Conservation (phyloP, 2,329 filamentous ascomycete genomes). For the Fusarium piperis region DNA sequence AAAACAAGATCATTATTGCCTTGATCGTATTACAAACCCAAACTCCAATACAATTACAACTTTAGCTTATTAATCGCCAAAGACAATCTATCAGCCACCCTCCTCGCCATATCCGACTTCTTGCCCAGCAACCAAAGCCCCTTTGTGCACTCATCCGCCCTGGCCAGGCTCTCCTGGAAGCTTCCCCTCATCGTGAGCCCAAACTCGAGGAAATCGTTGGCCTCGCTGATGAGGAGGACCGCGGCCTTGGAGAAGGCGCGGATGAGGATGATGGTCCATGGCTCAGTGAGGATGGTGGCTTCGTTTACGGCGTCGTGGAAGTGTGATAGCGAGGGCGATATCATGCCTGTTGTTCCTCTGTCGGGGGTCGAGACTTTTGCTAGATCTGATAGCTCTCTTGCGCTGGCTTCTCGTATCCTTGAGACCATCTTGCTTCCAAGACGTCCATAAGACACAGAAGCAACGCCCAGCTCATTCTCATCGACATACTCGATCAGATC, state of each 20-base stretch:
- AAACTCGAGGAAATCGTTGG: slow-evolving; percentile 34
- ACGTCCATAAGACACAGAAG: slow-evolving; percentile 35
- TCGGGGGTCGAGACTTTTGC: slow-evolving; percentile 55
- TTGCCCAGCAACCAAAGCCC: slow-evolving; percentile 64
- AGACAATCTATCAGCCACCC: slow-evolving; percentile 34
- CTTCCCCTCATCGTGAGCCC: slow-evolving; percentile 28
- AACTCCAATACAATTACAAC: not conserved
- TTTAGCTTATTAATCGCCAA: slow-evolving; percentile 20
- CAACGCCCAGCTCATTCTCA: slow-evolving; percentile 42
- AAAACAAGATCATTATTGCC: not conserved
- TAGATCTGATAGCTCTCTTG: slow-evolving; percentile 57
- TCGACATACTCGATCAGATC: slow-evolving; percentile 63
- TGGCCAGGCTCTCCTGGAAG: slow-evolving; percentile 45
- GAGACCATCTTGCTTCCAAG: slow-evolving; percentile 46
- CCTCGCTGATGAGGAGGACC: slow-evolving; percentile 48
- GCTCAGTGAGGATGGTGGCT: slow-evolving; percentile 65
- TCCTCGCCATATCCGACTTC: slow-evolving; percentile 60
- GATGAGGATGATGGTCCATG: slow-evolving; percentile 67
- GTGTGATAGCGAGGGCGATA: slow-evolving; percentile 45
- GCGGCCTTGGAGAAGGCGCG: slow-evolving; percentile 61
- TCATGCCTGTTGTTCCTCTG: slow-evolving; percentile 9
- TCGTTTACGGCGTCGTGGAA: slow-evolving; percentile 64
- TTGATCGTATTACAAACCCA: not conserved
- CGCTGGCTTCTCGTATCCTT: slow-evolving; percentile 55
- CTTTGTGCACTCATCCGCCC: slow-evolving; percentile 59